Base-by-base conservation (phyloP, 1,284 basidiomycete species). In the Irpex sp. region DNA sequence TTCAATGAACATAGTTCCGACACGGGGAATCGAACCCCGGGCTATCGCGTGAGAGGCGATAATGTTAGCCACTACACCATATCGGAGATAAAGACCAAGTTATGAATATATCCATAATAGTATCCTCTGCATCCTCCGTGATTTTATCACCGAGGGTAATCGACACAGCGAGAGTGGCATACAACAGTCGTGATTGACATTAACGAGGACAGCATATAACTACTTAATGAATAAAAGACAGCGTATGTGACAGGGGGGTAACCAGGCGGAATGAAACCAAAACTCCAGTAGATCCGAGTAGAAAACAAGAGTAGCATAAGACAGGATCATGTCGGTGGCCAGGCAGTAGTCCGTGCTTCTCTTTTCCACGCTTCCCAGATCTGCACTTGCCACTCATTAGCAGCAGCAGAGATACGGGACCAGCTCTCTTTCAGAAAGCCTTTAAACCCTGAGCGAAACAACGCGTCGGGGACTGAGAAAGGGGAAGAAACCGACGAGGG, bases 271-370 rank as follows among this genome's bases (percentile, higher is more conserved):
- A 26, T n/a, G 49, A 26, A 36, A 57, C 8, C 8, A 44, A 44
- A 44, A 6, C 15, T 11, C 40, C 40, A 44, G 15, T 44, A 44
- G 15, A 26, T 55, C 3, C 49, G 5, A 19, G 17, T 21, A 17
- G 49, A 51, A 17, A 51, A 11, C 49, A 40, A n/a, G 17, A 9
- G n/a, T 44, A 5, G 8, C 40, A 11, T 44, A 36, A 21, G 8
- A 11, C 11, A 51, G 3, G 26, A 40, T 77, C 70, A 79, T 65
- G 76, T 79, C 6, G 78, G 79, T 4, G 78, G 78, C 79, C 78
- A 81, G 36, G 68, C 57, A 62, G 66, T 58, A 62, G 63, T 69
- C 63, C 60, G 70, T 58, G 62, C 67, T 19, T 67, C 62, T 7
- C 63, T 55, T 26, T 73, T 72, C 75, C 75, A 77, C 47, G 69